phyloP scores from a whole-genome alignment of 305 asterid species.

The Solanum hybrid region DNA sequence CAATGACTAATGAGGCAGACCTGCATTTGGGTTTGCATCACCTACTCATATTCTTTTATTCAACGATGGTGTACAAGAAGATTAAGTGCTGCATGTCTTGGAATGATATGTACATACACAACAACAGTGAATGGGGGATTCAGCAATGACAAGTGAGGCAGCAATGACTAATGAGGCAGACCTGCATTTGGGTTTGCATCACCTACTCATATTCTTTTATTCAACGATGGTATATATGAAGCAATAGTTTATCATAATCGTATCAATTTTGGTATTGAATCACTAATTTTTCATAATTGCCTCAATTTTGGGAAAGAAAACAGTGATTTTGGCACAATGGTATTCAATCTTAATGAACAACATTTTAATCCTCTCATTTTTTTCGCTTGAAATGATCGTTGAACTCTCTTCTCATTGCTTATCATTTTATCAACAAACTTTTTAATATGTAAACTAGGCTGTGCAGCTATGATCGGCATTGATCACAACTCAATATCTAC shows the following conservation, averaged over 20 bases:
- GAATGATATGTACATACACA: slow-evolving; percentile 30
- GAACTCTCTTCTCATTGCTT: background rate
- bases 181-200: background rate
- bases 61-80: slow-evolving; percentile 28
- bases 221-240: background rate
- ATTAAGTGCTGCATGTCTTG: slow-evolving; percentile 43
- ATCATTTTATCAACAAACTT: background rate
- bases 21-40: background rate
- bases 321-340: background rate
- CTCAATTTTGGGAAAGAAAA: background rate
- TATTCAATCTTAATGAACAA: background rate
- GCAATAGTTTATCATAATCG: background rate
- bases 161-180: background rate
- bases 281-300: background rate
- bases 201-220: background rate
- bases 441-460: background rate
- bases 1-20: background rate
- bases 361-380: background rate
- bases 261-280: background rate
- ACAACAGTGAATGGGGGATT: slow-evolving; percentile 15
- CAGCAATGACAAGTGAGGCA: background rate
- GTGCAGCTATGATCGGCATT: background rate
- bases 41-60: background rate
- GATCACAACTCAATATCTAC: background rate
- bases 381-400: background rate